These are phyloP conservation scores for Tetrahymena elliotti DNA, from an alignment of 73 alveolate species.

Conservation along the genomic window DNA sequence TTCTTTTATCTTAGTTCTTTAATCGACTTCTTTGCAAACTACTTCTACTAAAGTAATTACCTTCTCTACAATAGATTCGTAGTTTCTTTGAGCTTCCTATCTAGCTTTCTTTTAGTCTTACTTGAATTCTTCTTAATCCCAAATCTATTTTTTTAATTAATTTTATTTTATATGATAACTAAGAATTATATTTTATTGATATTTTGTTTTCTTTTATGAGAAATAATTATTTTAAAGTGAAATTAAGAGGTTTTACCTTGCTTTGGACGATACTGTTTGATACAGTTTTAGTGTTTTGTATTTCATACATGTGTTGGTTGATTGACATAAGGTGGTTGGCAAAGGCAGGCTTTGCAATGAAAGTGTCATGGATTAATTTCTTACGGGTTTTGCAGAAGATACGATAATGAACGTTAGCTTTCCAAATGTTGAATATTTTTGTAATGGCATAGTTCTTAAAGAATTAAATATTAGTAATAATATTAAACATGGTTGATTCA, in stretches of 20 bases:
- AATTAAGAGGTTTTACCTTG: background rate
- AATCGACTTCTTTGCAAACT: conserved; percentile 56
- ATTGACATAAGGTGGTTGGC: conserved; percentile 68
- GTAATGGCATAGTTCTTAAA: conserved; percentile 81
- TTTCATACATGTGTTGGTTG: conserved; percentile 60
- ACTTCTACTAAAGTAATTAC: conserved; percentile 52
- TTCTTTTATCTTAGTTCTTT: conserved; percentile 72
- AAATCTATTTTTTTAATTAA: conserved; percentile 30
- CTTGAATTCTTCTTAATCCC: conserved; percentile 57
- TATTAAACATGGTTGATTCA: conserved; percentile 86
- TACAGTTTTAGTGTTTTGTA: conserved; percentile 46
- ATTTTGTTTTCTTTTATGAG: too few relatives aligned
- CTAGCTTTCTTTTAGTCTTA: conserved; percentile 60
- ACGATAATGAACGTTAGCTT: conserved; percentile 86
- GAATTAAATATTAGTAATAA: conserved; percentile 83
- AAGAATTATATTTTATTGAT: too few relatives aligned
- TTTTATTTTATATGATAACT: background rate
- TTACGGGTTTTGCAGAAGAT: conserved; percentile 82
- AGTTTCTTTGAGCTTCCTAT: conserved; percentile 63
- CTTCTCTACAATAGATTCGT: conserved; percentile 58
- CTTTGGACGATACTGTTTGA: conserved; percentile 20
- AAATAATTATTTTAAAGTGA: too few relatives aligned
- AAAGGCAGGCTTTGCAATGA: conserved; percentile 91
- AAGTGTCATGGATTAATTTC: conserved; percentile 59
- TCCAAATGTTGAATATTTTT: conserved; percentile 92